Conservation (phyloP, 495 filamentous ascomycete genomes). For the Tuber melanosporum region DNA sequence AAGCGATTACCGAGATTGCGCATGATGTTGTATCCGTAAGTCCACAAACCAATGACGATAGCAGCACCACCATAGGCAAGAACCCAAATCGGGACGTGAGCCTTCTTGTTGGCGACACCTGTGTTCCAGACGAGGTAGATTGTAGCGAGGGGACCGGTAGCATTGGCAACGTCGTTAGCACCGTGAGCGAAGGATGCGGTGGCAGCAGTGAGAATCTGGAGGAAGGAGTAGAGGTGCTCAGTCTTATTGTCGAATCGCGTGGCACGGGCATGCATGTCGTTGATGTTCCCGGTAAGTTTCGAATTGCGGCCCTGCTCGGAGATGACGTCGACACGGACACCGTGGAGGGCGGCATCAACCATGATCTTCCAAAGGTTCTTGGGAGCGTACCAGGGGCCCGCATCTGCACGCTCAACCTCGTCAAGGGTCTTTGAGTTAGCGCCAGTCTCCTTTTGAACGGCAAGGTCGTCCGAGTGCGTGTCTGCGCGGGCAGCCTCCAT, state of each 20-base stretch:
- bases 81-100: constrained; percentile 61
- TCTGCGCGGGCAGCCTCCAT: constrained; percentile 20
- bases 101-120: constrained; percentile 48
- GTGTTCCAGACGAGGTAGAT: constrained; percentile 62
- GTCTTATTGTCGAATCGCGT: constrained; percentile 66
- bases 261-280: constrained; percentile 55
- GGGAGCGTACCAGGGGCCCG: constrained; percentile 43
- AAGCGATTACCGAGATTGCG: constrained; percentile 62
- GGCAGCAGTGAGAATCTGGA: constrained; percentile 67
- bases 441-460: constrained; percentile 16
- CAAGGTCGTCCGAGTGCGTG: constrained; percentile 31
- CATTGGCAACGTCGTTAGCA: constrained; percentile 73
- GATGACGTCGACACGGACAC: constrained; percentile 57
- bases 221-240: constrained; percentile 69
- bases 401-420: constrained; percentile 30
- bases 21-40: constrained; percentile 69
- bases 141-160: constrained; percentile 65
- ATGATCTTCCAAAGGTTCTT: constrained; percentile 46
- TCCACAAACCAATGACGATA: constrained; percentile 60
- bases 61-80: constrained; percentile 54
- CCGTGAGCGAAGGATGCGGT: constrained; percentile 74
- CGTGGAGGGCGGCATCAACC: constrained; percentile 52
- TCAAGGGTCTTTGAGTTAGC: constrained; percentile 23
- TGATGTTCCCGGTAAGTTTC: constrained; percentile 51
- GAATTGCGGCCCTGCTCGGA: constrained; percentile 46